phyloP scores from a whole-genome alignment of 2,329 filamentous ascomycete species.

The Lasiodiplodia sp. region DNA sequence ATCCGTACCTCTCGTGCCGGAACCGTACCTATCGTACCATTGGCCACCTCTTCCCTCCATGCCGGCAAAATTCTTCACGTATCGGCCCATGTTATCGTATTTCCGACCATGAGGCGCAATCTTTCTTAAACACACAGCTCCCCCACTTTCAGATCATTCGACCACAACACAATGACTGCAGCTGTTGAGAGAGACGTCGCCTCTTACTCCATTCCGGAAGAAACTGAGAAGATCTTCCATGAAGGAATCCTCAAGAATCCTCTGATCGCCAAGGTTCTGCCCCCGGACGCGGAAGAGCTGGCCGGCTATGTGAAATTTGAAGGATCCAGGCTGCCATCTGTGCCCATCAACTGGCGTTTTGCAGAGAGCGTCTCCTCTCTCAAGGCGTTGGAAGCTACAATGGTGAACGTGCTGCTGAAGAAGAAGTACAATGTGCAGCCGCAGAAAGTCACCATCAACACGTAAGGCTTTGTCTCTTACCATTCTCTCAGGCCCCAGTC shows the following conservation, averaged over 20 bases:
- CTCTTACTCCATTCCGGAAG: constrained; percentile 41
- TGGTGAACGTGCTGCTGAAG: constrained; percentile 54
- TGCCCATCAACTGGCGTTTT: constrained; percentile 65
- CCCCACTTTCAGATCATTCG: neutral
- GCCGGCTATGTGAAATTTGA: constrained; percentile 51
- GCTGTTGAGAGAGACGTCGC: neutral
- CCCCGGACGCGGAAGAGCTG: constrained; percentile 46
- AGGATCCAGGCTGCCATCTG: constrained; percentile 53
- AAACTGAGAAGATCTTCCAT: constrained; percentile 38
- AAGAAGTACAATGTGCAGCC: constrained; percentile 55
- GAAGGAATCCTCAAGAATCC: constrained; percentile 55
- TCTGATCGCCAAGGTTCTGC: constrained; percentile 47
- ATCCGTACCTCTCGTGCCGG: neutral
- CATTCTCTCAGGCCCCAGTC: too few relatives aligned
- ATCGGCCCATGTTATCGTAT: neutral
- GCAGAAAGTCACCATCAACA: constrained; percentile 55
- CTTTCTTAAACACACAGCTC: neutral
- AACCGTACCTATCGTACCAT: neutral
- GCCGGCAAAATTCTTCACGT: neutral
- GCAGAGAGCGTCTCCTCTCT: constrained; percentile 61
- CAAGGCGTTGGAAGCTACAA: constrained; percentile 58
- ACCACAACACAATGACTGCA: neutral
- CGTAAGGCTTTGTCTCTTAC: constrained; percentile 39
- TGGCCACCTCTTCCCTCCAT: neutral
- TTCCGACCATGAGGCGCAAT: neutral